Base-by-base conservation (phyloP, 2,329 filamentous ascomycete species). In the Cladosporium phlei region DNA sequence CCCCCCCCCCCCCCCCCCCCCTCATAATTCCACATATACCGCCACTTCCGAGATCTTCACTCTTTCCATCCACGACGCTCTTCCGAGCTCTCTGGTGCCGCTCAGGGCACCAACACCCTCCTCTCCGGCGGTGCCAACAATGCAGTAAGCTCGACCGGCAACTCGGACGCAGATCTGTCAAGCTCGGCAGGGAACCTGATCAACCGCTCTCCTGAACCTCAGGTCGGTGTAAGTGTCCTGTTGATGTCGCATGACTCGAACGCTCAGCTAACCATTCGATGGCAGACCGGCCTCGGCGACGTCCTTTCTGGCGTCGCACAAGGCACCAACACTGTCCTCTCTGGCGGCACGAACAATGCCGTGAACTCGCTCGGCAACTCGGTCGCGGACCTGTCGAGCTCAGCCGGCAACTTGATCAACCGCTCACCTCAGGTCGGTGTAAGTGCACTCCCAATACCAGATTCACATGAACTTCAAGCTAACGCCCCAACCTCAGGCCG, bases 71-170 rank as follows among this genome's bases (percentile, higher is more conserved):
- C n/a, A n/a, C n/a, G n/a, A n/a, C n/a, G n/a, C n/a, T n/a, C n/a
- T n/a, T n/a, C n/a, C n/a, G n/a, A n/a, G n/a, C n/a, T 42, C 5
- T 42, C 38, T 5, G 21, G 21, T 5, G n/a, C 38, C 20, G 38
- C 38, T 22, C 20, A 28, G 4, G 38, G 38, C 5, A 19, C 20
- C 27, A 42, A 42, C 28, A 42, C n/a, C 17, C 17, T 32, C n/a
- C 14, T 42, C 12, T 4, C 8, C 16, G 38, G 38, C 20, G 38
- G 38, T 12, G 39, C 28, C 7, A 43, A 43, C 39, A 43, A 43
- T 7, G 5, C 27, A 2, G 19, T 32, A 10, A 32, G 25, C 20
- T 25, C 20, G 8, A 20, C 19, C 5, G 38, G 38, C 12, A 33
- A 38, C 24, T 42, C 38, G 16, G 38, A n/a, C 3, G 29, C 38